Evolutionary conservation across 2,329 filamentous ascomycete species (phyloP), one percentile per base, ranked within the genome.

Genomic region (Graphiopsis chlorocephala): DNA sequence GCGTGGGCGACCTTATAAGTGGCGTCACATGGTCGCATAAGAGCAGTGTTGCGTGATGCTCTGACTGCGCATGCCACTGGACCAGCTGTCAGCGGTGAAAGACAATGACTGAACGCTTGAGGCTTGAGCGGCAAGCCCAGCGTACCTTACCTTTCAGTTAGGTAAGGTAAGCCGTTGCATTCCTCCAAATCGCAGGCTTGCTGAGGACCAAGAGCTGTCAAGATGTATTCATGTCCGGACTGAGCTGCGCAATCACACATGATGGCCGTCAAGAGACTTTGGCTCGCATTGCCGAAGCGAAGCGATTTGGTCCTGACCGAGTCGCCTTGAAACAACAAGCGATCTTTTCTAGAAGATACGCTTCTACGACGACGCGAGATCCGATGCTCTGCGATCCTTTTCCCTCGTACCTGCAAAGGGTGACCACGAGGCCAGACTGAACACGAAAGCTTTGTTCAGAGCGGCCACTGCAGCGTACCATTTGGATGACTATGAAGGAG

Each of bases 391-490:
- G 12, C 58, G 28, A 17, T 25, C 56, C 11, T 7, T 15, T 5
- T 64, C 66, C 11, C 15, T 71, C 7, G 52, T 68, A 15, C 25
- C 20, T 15, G 42, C n/a, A 1, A 17, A 35, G 8, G 47, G 64
- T 7, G 29, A 64, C 11, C 61, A 64, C 12, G 58, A 42, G n/a
- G 48, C 15, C 28, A 23, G 26, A 7, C 45, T 67, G 7, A 68
- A 73, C 25, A 31, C 38, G 35, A 72, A 73, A 58, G 68, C 72
- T 4, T 64, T 61, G 45, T 72, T 68, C 35, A 67, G 69, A 6
- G 71, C 71, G 31, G 72, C 69, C 5, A 61, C 53, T 23, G 71
- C 72, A 28, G 68, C 66, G 25, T 74, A 74, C 52, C n/a, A 66
- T 3, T 68, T 74, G 4, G 62, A 68, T n/a, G 20, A 65, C 5